phyloP scores from a whole-genome alignment of 1,284 basidiomycete genomes.

The Fomitopsis betulina region DNA sequence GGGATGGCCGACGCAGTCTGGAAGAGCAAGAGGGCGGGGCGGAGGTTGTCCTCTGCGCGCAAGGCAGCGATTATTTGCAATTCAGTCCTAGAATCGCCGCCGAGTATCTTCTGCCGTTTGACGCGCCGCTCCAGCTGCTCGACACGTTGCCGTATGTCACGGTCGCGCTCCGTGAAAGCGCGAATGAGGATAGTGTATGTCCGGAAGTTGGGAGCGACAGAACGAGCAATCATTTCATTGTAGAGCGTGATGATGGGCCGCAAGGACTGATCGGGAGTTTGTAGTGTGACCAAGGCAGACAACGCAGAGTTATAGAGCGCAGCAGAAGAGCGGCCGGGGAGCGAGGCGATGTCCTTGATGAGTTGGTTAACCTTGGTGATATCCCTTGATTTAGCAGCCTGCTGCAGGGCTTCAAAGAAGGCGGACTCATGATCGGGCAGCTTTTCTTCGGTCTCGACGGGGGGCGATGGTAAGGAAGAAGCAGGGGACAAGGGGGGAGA shows the following conservation, averaged over 20 bases:
- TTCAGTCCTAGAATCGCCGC: slow-evolving; percentile 16
- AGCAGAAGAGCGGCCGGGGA: background rate
- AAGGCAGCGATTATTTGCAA: slow-evolving; percentile 37
- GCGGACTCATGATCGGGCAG: background rate
- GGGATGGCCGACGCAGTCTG: slow-evolving; percentile 46
- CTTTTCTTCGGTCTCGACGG: background rate
- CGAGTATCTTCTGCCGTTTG: slow-evolving; percentile 29
- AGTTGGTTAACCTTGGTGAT: background rate
- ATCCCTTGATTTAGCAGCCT: background rate
- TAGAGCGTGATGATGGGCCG: slow-evolving; percentile 66
- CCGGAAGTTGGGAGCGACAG: slow-evolving; percentile 58
- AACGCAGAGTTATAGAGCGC: slow-evolving; percentile 68
- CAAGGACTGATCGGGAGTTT: slow-evolving; percentile 52
- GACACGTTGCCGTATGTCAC: slow-evolving; percentile 39
- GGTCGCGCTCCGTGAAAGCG: slow-evolving; percentile 70
- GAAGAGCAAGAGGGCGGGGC: slow-evolving; percentile 70
- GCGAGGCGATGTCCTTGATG: slow-evolving; percentile 1
- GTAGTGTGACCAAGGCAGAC: slow-evolving; percentile 45
- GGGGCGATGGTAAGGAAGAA: background rate
- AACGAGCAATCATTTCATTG: slow-evolving; percentile 67
- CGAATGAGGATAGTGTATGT: slow-evolving; percentile 73
- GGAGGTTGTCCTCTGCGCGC: slow-evolving; percentile 65
- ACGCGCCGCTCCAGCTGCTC: slow-evolving; percentile 40
- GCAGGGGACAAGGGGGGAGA: background rate
- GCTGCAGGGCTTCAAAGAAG: background rate